phyloP scores from a whole-genome alignment of 768 basidiomycete genomes.

The Collybia nuda region DNA sequence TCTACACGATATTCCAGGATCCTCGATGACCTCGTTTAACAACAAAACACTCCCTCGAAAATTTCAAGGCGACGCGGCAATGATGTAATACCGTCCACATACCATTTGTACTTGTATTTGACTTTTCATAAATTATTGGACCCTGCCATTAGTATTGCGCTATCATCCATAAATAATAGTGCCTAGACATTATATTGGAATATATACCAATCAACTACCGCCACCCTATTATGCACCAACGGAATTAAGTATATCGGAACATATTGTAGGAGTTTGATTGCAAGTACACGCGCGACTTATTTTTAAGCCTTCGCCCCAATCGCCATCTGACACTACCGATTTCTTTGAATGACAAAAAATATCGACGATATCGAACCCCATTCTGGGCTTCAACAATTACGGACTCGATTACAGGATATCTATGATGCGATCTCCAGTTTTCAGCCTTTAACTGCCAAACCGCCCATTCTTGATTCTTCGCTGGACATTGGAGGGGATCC shows the following conservation, averaged over 20 bases:
- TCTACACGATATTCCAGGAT: slow-evolving; percentile 11
- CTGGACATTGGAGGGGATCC: slow-evolving; percentile 27
- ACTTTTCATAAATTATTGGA: too few relatives aligned
- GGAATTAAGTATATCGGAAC: too few relatives aligned
- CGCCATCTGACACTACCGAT: background rate
- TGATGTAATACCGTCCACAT: background rate
- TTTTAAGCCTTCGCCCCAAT: background rate
- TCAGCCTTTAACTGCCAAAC: slow-evolving; percentile 33
- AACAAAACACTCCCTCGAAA: slow-evolving; percentile 5
- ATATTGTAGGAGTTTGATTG: too few relatives aligned
- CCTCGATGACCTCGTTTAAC: slow-evolving; percentile 4
- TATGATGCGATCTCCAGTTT: slow-evolving; percentile 35
- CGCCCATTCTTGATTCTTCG: slow-evolving; percentile 48
- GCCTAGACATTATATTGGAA: too few relatives aligned
- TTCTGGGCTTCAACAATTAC: slow-evolving; percentile 29
- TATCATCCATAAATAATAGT: too few relatives aligned
- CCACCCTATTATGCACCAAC: too few relatives aligned
- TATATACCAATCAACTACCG: too few relatives aligned
- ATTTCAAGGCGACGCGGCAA: slow-evolving; percentile 2
- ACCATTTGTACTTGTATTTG: background rate
- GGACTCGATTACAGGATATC: slow-evolving; percentile 28
- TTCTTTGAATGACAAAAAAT: background rate
- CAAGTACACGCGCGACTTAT: too few relatives aligned
- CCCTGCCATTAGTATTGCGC: too few relatives aligned
- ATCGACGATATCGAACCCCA: slow-evolving; percentile 15